Percentiles rank a stretch among this genome's conserved stretches.
phyloP scores from a whole-genome alignment of 352 stramenopile species.

The Halophytophthora batemanensis region DNA sequence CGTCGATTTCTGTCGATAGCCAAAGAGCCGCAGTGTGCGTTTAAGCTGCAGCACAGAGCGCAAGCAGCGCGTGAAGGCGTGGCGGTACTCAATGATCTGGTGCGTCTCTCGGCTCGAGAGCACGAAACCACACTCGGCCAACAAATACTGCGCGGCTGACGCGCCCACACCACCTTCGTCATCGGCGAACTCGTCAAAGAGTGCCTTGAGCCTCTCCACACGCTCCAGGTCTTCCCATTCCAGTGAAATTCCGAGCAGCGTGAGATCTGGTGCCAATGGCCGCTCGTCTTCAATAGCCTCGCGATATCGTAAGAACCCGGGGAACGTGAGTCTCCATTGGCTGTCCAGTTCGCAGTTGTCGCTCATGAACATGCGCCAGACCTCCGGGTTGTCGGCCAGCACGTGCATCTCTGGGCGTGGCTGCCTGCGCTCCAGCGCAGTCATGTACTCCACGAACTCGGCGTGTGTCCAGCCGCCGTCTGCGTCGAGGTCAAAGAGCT shows the following conservation, averaged over 20 bases:
- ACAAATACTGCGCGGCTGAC: slow-evolving; percentile 44
- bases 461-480: slow-evolving; percentile 50
- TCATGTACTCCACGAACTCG: slow-evolving; percentile 66
- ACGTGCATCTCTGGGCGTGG: slow-evolving; percentile 26
- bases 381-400: slow-evolving; percentile 34
- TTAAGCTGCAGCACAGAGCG: slow-evolving; percentile 42
- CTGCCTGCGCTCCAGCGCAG: slow-evolving; percentile 24
- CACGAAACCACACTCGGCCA: slow-evolving; percentile 36
- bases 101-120: slow-evolving; percentile 34
- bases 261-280: slow-evolving; percentile 40
- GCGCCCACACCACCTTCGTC: slow-evolving; percentile 28
- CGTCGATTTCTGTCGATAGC: slow-evolving; percentile 52
- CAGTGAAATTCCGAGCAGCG: slow-evolving; percentile 32
- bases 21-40: slow-evolving; percentile 57
- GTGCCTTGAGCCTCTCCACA: slow-evolving; percentile 15
- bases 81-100: slow-evolving; percentile 35
- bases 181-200: slow-evolving; percentile 58
- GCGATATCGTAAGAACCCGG: slow-evolving; percentile 55
- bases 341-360: slow-evolving; percentile 45
- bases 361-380: slow-evolving; percentile 69
- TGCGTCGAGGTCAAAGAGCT: slow-evolving; percentile 48
- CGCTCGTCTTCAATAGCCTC: slow-evolving; percentile 43
- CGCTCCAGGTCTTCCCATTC: slow-evolving; percentile 34
- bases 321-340: slow-evolving; percentile 42
- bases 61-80: slow-evolving; percentile 39